A percentile compares a stretch with the other conserved stretches of the same genome.
Evolutionary conservation across 2,329 filamentous ascomycete genomes (phyloP).

Genomic region (Scedosporium boydii): DNA sequence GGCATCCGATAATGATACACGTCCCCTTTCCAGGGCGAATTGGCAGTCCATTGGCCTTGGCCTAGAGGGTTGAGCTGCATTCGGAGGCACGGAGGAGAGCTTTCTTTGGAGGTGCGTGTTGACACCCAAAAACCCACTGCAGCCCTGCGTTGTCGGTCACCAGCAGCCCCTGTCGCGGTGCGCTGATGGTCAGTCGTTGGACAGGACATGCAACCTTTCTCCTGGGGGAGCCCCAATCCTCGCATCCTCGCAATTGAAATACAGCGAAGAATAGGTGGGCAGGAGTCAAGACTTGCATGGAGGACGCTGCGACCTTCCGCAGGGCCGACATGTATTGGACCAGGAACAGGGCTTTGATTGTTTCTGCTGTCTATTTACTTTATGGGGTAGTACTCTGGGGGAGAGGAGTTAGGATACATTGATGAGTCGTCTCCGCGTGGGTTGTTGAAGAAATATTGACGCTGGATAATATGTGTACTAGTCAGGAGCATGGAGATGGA

Average conservation of each 20-base stretch:
- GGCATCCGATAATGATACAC: not conserved
- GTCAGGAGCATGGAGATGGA: too few species aligned
- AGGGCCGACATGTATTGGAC: slow-evolving; percentile 1
- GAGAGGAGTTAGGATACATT: not conserved
- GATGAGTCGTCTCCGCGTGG: too few species aligned
- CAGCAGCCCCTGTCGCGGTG: not conserved
- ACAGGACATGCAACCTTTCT: not conserved
- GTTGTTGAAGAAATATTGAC: too few species aligned
- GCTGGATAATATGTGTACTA: too few species aligned
- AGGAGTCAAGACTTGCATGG: not conserved
- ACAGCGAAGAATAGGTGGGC: not conserved
- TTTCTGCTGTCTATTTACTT: not conserved
- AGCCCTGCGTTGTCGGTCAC: slow-evolving; percentile 1
- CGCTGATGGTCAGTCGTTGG: not conserved
- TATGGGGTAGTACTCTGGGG: not conserved
- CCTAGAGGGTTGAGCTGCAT: not conserved
- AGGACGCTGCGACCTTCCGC: slow-evolving; percentile 2
- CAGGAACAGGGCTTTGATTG: slow-evolving; percentile 1
- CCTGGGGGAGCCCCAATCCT: not conserved
- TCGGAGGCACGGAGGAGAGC: not conserved
- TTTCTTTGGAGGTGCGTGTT: not conserved
- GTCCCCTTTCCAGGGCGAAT: not conserved
- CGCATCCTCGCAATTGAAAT: not conserved
- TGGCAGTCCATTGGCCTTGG: not conserved
- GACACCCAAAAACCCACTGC: not conserved